Evolutionary conservation across 2,329 filamentous ascomycete genomes (phyloP).

Genomic region (Paecilomyces dactylethromorphus): DNA sequence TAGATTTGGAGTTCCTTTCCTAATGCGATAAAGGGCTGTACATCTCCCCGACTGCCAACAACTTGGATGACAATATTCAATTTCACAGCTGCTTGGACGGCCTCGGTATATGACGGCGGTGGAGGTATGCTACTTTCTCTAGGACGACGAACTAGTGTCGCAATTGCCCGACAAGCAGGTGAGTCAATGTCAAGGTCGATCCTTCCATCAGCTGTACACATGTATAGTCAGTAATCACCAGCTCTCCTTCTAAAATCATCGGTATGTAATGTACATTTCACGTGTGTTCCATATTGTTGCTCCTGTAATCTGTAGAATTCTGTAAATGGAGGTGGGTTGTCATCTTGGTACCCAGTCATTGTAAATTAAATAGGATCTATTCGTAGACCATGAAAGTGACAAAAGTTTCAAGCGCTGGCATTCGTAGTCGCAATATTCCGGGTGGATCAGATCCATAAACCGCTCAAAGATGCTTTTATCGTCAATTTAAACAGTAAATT

Average conservation of each 20-base stretch:
- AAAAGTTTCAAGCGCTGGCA: no score
- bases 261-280: not conserved
- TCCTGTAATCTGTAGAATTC: not conserved
- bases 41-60: constrained; percentile 25
- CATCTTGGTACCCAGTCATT: not conserved
- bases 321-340: not conserved
- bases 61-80: constrained; percentile 52
- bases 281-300: not conserved
- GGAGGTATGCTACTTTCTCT: not conserved
- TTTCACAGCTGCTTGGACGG: constrained; percentile 1
- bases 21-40: constrained; percentile 55
- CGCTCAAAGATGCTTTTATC: no score
- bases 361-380: not conserved
- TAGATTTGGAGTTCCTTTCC: constrained; percentile 45
- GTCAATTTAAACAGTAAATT: no score
- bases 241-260: not conserved
- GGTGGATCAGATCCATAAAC: no score
- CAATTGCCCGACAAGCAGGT: not conserved
- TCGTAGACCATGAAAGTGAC: no score
- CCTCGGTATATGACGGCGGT: not conserved
- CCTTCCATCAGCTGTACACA: not conserved
- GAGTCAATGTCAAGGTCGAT: not conserved
- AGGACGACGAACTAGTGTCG: not conserved
- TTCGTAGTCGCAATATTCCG: no score
- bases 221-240: not conserved